These are phyloP conservation scores for Podochytrium sp. DNA, from an alignment of 192 early-diverging fungal species.

Conservation along the genomic window DNA sequence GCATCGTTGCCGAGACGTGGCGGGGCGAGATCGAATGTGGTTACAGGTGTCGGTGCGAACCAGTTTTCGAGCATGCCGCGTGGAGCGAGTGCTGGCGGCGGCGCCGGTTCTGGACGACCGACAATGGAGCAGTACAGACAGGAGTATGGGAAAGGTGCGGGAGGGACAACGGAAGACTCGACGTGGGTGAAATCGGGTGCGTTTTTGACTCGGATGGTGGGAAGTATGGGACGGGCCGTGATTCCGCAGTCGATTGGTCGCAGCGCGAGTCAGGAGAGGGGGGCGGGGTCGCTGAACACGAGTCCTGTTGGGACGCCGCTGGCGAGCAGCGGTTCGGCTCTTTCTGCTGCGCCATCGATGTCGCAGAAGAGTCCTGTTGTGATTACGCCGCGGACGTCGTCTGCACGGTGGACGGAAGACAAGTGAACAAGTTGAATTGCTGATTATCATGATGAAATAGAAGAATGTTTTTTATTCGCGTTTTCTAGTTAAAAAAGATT, in stretches of 20 bases:
- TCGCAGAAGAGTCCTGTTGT: constrained; percentile 3
- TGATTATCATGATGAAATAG: no score
- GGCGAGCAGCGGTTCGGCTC: neutral
- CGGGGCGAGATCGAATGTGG: neutral
- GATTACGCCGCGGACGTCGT: constrained; percentile 23
- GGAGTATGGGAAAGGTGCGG: neutral
- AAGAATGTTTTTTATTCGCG: no score
- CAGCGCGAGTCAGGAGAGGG: neutral
- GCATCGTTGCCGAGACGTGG: neutral
- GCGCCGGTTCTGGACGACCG: neutral
- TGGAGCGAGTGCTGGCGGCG: neutral
- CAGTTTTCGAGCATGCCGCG: neutral
- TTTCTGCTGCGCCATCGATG: neutral
- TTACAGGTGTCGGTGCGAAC: neutral
- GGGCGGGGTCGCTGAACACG: neutral
- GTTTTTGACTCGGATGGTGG: neutral
- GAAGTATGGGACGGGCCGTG: neutral
- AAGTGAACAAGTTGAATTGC: no score
- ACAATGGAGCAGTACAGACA: neutral
- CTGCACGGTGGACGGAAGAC: constrained; percentile 23
- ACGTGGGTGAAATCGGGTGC: neutral
- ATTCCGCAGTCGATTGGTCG: neutral
- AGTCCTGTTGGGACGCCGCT: neutral
- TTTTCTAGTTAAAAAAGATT: neutral
- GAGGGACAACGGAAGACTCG: neutral